Evolutionary conservation across 768 basidiomycete genomes (phyloP).

Genomic region (Melanogaster broomeanus): DNA sequence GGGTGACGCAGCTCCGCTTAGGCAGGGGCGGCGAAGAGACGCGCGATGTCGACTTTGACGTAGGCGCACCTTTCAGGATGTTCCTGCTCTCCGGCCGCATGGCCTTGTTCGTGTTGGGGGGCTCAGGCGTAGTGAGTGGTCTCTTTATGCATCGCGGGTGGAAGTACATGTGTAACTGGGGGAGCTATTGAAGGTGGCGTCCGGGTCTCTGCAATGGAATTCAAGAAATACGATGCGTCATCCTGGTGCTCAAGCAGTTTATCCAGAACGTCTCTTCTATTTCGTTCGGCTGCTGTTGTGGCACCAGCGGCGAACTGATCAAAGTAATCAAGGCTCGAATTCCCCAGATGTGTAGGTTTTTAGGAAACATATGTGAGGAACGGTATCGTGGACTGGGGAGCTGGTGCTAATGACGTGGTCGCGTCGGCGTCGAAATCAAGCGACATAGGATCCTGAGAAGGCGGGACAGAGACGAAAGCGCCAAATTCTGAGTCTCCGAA

Average conservation of each 20-base stretch:
- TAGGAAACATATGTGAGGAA: not conserved
- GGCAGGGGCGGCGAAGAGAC: slow-evolving; percentile 19
- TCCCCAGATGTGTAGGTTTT: slow-evolving; percentile 2
- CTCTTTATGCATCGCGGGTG: slow-evolving; percentile 34
- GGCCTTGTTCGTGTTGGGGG: slow-evolving; percentile 12
- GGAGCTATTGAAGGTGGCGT: slow-evolving; percentile 1
- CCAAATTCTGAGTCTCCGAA: slow-evolving; percentile 58
- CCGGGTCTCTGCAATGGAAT: slow-evolving; percentile 15
- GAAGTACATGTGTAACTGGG: slow-evolving; percentile 33
- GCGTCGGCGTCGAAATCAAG: not conserved
- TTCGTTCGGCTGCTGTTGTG: slow-evolving; percentile 52
- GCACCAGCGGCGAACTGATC: slow-evolving; percentile 61
- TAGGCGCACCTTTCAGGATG: slow-evolving; percentile 13
- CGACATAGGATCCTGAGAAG: slow-evolving; percentile 49
- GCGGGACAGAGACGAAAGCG: slow-evolving; percentile 58
- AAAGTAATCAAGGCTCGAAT: slow-evolving; percentile 52
- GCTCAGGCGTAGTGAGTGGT: slow-evolving; percentile 38
- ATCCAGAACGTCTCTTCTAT: slow-evolving; percentile 55
- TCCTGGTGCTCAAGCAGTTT: slow-evolving; percentile 69
- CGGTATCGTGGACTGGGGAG: not conserved
- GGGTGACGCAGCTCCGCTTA: slow-evolving; percentile 21
- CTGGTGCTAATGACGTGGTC: not conserved
- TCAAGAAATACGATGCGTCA: slow-evolving; percentile 66
- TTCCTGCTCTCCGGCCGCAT: slow-evolving; percentile 1
- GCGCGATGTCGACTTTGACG: slow-evolving; percentile 8